Evolutionary conservation across 2,329 filamentous ascomycete species (phyloP), one percentile per base, ranked within the genome.

Genomic region (Xylaria sp.): DNA sequence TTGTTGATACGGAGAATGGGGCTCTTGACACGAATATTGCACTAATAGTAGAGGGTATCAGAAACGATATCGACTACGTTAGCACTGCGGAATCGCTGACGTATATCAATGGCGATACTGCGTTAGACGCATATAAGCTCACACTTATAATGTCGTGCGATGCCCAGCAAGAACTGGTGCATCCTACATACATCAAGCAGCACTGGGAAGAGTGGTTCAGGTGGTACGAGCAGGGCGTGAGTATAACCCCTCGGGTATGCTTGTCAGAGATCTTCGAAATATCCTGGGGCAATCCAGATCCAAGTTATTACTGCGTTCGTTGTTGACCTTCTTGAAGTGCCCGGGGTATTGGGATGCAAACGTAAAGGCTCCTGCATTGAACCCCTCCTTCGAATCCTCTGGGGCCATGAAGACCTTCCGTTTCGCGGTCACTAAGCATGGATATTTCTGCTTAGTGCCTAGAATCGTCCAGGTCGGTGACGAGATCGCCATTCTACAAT

Each of bases 401-500:
- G 64, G 62, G 6, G 69, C 65, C 13, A 59, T 50, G 4, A 64
- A 65, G 48, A 60, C 55, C 3, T 75, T 72, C 58, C 67, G 72
- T n/a, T 75, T 75, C 50, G 74, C 74, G 6, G 59, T 73, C 1
- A 76, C 74, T 1, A 65, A 23, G 25, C 68, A 71, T 18, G 74
- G 74, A 1, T 76, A 74, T 52, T 75, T 76, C 63, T 75, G 73
- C 52, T 48, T 76, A 2, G 73, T 75, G 3, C 71, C 73, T 10
- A 65, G 64, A 5, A 65, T 56, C 5, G 66, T 68, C 1, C 46
- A 70, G 41, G 28, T 65, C 8, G 57, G 67, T 3, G 74, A 76
- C 28, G 65, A 66, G n/a, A 67, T 74, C 1, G 63, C 64, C 18
- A 69, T 76, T 44, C 67, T 76, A 28, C 66, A 72, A 18, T 67